Conservation (phyloP, 352 stramenopile species). For the Phytophthora agathidicida region DNA sequence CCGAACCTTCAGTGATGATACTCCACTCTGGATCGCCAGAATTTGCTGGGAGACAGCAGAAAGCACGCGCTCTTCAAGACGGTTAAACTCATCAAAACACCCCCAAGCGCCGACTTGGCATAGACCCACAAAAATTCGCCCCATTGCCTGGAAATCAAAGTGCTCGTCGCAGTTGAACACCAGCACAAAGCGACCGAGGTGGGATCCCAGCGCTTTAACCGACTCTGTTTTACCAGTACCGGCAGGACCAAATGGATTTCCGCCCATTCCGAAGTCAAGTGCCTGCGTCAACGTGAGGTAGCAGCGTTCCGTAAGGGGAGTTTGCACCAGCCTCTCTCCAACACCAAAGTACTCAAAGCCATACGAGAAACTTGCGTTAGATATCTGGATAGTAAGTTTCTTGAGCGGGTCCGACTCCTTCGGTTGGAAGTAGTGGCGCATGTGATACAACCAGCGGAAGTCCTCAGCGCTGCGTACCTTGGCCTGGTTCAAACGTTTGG, state of each 20-base stretch:
- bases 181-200: conserved; percentile 98
- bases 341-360: conserved; percentile 99
- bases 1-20: conserved; percentile 85
- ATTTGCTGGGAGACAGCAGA: conserved; percentile 99
- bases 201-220: conserved; percentile 98
- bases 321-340: conserved; percentile 99
- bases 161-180: conserved; percentile 99
- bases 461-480: conserved; percentile 88
- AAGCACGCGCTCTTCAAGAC: conserved; percentile 99
- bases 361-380: conserved; percentile 98
- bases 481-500: conserved; percentile 89
- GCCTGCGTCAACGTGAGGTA: conserved; percentile 99
- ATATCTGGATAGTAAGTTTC: conserved; percentile 97
- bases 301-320: conserved; percentile 99
- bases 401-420: conserved; percentile 84
- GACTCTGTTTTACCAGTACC: conserved; percentile 99
- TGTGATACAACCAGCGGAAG: conserved; percentile 99
- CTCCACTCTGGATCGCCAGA: conserved; percentile 98
- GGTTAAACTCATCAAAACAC: conserved; percentile 99
- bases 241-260: conserved; percentile 98
- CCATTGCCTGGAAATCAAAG: conserved; percentile 99
- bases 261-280: conserved; percentile 98
- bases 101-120: conserved; percentile 99
- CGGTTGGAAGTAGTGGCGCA: conserved; percentile 97
- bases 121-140: conserved; percentile 99